These are phyloP conservation scores for Chrysanthemum lavandulifolium DNA, from an alignment of 129 eudicot species.

Conservation along the genomic window DNA sequence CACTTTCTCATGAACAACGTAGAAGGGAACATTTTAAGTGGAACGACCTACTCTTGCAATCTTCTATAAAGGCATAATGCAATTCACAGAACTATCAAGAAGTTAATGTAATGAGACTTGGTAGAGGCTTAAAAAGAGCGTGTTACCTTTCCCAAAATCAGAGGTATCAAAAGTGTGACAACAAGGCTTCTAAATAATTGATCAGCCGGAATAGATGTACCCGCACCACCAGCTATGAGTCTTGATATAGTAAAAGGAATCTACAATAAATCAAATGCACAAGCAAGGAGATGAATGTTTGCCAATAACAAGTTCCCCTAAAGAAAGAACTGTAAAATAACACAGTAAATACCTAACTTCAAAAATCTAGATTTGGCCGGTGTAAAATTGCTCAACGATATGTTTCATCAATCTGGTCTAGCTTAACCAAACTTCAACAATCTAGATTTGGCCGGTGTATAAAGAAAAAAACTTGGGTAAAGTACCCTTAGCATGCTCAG, in stretches of 20 bases:
- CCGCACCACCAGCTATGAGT: conserved; percentile 75
- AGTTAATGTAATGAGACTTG: neutral
- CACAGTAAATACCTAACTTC: no score
- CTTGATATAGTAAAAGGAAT: conserved; percentile 81
- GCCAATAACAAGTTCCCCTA: conserved; percentile 8
- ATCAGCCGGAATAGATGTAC: conserved; percentile 72
- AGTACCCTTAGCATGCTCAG: no score
- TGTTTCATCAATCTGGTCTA: no score
- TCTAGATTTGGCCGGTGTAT: no score
- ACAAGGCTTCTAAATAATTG: conserved; percentile 74
- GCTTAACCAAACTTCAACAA: no score
- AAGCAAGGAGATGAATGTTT: conserved; percentile 9
- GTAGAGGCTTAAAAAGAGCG: neutral
- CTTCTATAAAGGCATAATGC: conserved; percentile 8
- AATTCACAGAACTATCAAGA: conserved; percentile 8
- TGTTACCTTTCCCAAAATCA: conserved; percentile 78
- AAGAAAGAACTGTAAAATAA: neutral
- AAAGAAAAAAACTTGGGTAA: no score
- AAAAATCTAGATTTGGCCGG: no score
- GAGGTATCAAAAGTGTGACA: conserved; percentile 70
- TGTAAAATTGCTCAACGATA: no score
- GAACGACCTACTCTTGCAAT: neutral
- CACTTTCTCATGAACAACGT: no score
- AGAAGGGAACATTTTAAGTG: no score
- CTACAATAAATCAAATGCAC: conserved; percentile 32